Conservation (phyloP, 2,329 filamentous ascomycete species). For the Zymoseptoria crescenta region DNA sequence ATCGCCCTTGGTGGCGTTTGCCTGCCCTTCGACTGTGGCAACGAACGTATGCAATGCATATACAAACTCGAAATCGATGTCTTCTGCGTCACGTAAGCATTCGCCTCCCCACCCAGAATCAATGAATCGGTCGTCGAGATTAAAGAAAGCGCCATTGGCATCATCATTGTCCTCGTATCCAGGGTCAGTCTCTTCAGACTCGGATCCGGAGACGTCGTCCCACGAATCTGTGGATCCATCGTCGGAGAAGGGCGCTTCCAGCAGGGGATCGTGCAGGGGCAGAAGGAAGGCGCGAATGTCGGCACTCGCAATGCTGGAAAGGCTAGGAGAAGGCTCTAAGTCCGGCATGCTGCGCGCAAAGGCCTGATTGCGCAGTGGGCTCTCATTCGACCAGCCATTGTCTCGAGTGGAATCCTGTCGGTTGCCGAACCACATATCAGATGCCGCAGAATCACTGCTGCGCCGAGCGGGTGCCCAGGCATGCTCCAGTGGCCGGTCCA, state of each 20-base stretch:
- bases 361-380: constrained; percentile 19
- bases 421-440: neutral
- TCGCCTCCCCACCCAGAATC: constrained; percentile 67
- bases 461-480: neutral
- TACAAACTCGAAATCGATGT: constrained; percentile 99
- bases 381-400: constrained; percentile 16
- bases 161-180: constrained; percentile 46
- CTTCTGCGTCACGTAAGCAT: constrained; percentile 90
- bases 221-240: constrained; percentile 22
- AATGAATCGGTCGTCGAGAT: constrained; percentile 55
- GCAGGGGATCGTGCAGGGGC: constrained; percentile 36
- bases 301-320: constrained; percentile 19
- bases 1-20: constrained; percentile 95
- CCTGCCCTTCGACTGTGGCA: constrained; percentile 94
- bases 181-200: constrained; percentile 16
- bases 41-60: constrained; percentile 97
- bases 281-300: constrained; percentile 35
- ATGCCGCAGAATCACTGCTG: neutral
- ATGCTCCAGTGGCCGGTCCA: neutral
- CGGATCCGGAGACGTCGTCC: constrained; percentile 22
- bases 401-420: neutral
- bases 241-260: constrained; percentile 30
- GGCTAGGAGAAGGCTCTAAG: constrained; percentile 16
- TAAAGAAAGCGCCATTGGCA: constrained; percentile 50
- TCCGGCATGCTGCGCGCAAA: constrained; percentile 12